Evolutionary conservation across 495 filamentous ascomycete genomes (phyloP).

Genomic region (Hypoxylon trugodes): DNA sequence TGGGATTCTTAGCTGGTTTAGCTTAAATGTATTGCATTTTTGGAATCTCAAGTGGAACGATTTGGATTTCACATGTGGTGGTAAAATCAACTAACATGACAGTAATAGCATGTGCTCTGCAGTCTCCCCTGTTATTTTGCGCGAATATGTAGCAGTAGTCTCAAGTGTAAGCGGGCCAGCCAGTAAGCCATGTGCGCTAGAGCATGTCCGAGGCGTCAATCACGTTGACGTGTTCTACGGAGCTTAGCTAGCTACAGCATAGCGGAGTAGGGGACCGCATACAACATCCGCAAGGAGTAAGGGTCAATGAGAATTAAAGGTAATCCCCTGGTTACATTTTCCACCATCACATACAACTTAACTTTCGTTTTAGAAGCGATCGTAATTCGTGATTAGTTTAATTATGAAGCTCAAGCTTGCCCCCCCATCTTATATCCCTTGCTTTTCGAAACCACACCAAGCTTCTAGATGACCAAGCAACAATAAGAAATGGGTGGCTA

Average conservation of each 20-base stretch:
- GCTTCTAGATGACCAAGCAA: conserved; percentile 19
- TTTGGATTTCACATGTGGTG: conserved; percentile 28
- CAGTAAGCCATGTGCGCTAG: conserved; percentile 30
- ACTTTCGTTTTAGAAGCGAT: conserved; percentile 16
- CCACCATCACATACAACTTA: conserved; percentile 16
- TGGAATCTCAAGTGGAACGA: conserved; percentile 24
- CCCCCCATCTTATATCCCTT: conserved; percentile 36
- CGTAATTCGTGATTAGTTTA: conserved; percentile 27
- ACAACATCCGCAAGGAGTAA: conserved; percentile 38
- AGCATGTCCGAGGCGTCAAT: conserved; percentile 25
- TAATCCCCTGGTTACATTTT: not conserved
- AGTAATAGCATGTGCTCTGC: conserved; percentile 21
- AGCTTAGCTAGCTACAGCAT: conserved; percentile 28
- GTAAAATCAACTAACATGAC: no score
- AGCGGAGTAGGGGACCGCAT: conserved; percentile 27
- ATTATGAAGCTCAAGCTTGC: not conserved
- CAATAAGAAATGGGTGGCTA: not conserved
- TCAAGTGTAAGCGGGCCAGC: conserved; percentile 7
- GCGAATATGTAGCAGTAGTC: conserved; percentile 25
- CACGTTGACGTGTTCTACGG: conserved; percentile 39
- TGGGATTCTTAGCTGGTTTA: conserved; percentile 1
- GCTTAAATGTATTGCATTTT: conserved; percentile 18
- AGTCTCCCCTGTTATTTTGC: conserved; percentile 9
- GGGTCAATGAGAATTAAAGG: not conserved
- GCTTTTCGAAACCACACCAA: conserved; percentile 23